A percentile compares a stretch with the other conserved stretches of the same genome.
Conservation (phyloP, 257 asterid species). For the Ocimum tenuiflorum region DNA sequence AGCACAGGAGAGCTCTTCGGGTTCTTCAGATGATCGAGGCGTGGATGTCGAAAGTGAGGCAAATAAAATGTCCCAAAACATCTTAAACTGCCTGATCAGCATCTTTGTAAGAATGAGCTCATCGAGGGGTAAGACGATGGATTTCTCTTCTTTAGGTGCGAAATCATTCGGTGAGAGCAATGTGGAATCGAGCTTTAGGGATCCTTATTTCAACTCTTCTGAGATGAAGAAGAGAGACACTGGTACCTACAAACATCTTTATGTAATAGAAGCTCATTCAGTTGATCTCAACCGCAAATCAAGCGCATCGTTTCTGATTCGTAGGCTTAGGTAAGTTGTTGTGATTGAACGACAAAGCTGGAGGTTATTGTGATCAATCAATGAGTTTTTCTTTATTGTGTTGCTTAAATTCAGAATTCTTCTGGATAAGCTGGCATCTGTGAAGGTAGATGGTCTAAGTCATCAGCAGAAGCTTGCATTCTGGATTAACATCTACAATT, state of each 20-base stretch:
- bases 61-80: conserved; percentile 53
- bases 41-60: conserved; percentile 42
- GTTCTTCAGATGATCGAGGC: conserved; percentile 42
- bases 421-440: conserved; percentile 49
- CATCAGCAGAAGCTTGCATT: conserved; percentile 83
- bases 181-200: conserved; percentile 33
- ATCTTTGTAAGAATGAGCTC: conserved; percentile 54
- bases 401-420: conserved; percentile 48
- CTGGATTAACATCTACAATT: conserved; percentile 77
- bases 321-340: conserved; percentile 49
- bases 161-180: conserved; percentile 20
- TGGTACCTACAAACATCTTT: conserved; percentile 44
- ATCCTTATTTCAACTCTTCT: conserved; percentile 40
- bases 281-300: conserved; percentile 44
- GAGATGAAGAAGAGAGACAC: conserved; percentile 37
- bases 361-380: too few species aligned
- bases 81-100: conserved; percentile 58
- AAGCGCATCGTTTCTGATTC: conserved; percentile 48
- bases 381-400: not conserved
- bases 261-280: conserved; percentile 40
- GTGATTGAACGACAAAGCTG: too few species aligned
- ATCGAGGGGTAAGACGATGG: conserved; percentile 54
- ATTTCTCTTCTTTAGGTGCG: conserved; percentile 37
- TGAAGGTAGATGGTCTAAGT: conserved; percentile 50
- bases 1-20: conserved; percentile 49